Percentiles rank a stretch among this genome's conserved stretches.
Conservation (phyloP, 2,329 filamentous ascomycete genomes). For the Phaeosphaeria sp. region DNA sequence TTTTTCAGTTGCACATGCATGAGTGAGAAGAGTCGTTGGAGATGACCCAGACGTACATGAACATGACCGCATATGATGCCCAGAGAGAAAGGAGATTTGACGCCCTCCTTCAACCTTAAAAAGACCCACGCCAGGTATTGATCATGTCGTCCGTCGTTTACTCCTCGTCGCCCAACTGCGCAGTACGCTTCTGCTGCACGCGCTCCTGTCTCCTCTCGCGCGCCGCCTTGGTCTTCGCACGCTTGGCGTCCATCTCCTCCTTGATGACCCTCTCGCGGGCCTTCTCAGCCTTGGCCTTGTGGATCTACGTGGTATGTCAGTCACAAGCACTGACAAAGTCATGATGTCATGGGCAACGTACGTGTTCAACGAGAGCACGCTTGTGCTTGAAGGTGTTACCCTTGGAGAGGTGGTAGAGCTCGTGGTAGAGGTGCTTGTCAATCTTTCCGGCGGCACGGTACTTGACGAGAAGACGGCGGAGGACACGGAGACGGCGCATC, state of each 20-base stretch:
- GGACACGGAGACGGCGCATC: conserved; percentile 99
- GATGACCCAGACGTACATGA: conserved; percentile 51
- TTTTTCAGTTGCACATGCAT: conserved; percentile 44
- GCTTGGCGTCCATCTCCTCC: conserved; percentile 99
- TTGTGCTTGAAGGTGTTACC: conserved; percentile 99
- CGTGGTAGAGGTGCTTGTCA: conserved; percentile 99
- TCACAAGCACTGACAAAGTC: conserved; percentile 31
- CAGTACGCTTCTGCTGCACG: conserved; percentile 86
- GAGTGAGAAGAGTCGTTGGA: conserved; percentile 45
- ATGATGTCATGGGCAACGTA: conserved; percentile 67
- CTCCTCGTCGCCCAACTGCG: conserved; percentile 70
- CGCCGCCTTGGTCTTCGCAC: conserved; percentile 99
- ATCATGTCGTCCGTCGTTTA: conserved; percentile 45
- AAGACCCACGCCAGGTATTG: conserved; percentile 51
- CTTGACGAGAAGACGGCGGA: conserved; percentile 98
- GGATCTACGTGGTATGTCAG: conserved; percentile 71
- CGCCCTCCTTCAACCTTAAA: conserved; percentile 49
- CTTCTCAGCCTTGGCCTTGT: conserved; percentile 99
- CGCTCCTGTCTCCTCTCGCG: conserved; percentile 98
- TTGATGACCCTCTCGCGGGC: conserved; percentile 92
- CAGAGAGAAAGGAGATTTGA: conserved; percentile 48
- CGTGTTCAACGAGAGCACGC: conserved; percentile 99
- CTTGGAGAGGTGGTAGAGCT: conserved; percentile 99
- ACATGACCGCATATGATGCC: conserved; percentile 52
- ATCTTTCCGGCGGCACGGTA: conserved; percentile 99